Evolutionary conservation across 1,139 yeast species (phyloP), one percentile per base, ranked within the genome.

Genomic region (Saccharomyces hybrid): DNA sequence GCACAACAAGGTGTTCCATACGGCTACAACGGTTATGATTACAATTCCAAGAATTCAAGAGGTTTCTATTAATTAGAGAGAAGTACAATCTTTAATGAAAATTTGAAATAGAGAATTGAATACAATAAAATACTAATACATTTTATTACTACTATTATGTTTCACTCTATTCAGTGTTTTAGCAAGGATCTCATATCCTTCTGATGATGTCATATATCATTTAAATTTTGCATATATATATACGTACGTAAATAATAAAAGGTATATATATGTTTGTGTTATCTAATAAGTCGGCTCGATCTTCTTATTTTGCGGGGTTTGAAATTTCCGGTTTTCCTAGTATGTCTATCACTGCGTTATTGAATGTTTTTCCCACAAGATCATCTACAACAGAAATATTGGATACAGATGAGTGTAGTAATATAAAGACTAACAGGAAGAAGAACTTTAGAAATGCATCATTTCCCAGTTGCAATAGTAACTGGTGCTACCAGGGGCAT

Each of bases 401-500:
- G 12, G 21, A 16, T 9, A 9, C 24, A 38, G 6, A 38, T 16
- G 26, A 19, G 24, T 4, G 9, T 11, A 38, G 16, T 14, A 19
- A 5, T 19, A 38, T 11, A 38, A 24, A 38, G 12, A 24, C 8
- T 12, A 24, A 24, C n/a, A 24, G 21, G 26, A 38, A 38, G 3
- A 16, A 38, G 6, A 9, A 38, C 21, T 3, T 11, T 38, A 24
- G n/a, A 19, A 16, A 38, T 38, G 44, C 26, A 48, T 8, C 29
- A 47, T 6, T 29, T 55, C 3, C 66, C 67, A 0, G 68, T 66
- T 6, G 90, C 88, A 0, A 61, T 86, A 3, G 72, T 91, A 1
- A 90, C 97, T 0, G 99, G 99, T 0, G 96, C 89, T 0, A 87
- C 96, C 0, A 74, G 82, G 60, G 98, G 98, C 0, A 75, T 91